Evolutionary conservation across 345 rosid species (phyloP).

Genomic region (Limnanthes douglasii): DNA sequence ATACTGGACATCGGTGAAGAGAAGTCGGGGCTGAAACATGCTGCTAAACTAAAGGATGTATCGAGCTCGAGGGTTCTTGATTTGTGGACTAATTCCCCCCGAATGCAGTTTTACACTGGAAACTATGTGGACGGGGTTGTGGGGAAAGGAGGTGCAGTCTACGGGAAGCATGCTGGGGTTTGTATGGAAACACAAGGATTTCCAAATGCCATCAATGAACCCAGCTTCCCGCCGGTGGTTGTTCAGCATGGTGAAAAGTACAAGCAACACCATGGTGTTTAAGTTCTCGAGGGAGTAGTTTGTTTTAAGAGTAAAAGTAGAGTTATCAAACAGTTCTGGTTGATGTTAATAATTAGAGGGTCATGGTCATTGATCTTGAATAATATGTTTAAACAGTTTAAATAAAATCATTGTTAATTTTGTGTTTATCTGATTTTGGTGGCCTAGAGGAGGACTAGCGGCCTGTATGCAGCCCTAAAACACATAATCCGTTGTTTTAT

Average conservation of each 20-base stretch:
- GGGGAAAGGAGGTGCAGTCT: slow-evolving; percentile 68
- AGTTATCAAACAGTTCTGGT: too few species aligned
- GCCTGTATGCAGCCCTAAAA: too few species aligned
- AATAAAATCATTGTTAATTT: too few species aligned
- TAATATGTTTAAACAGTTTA: too few species aligned
- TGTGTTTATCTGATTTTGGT: too few species aligned
- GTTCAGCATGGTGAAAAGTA: slow-evolving; percentile 76
- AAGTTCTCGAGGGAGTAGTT: slow-evolving; percentile 63
- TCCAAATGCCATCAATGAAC: slow-evolving; percentile 72
- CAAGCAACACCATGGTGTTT: slow-evolving; percentile 58
- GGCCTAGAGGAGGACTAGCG: too few species aligned
- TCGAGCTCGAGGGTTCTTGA: slow-evolving; percentile 53
- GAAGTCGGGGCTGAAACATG: slow-evolving; percentile 52
- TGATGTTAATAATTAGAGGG: too few species aligned
- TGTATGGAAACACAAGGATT: slow-evolving; percentile 94
- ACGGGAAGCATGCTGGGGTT: slow-evolving; percentile 65
- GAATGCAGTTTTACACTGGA: slow-evolving; percentile 80
- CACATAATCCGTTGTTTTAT: too few species aligned
- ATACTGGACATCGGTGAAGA: slow-evolving; percentile 55
- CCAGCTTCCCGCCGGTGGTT: slow-evolving; percentile 65
- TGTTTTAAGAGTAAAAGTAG: too few species aligned
- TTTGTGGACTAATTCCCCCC: slow-evolving; percentile 77
- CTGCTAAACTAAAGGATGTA: slow-evolving; percentile 54
- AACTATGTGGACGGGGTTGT: slow-evolving; percentile 66
- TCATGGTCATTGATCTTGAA: too few species aligned